Percentiles rank a stretch among this genome's conserved stretches.
phyloP scores from a whole-genome alignment of 1,139 yeast species.

The Wickerhamomyces sp. region DNA sequence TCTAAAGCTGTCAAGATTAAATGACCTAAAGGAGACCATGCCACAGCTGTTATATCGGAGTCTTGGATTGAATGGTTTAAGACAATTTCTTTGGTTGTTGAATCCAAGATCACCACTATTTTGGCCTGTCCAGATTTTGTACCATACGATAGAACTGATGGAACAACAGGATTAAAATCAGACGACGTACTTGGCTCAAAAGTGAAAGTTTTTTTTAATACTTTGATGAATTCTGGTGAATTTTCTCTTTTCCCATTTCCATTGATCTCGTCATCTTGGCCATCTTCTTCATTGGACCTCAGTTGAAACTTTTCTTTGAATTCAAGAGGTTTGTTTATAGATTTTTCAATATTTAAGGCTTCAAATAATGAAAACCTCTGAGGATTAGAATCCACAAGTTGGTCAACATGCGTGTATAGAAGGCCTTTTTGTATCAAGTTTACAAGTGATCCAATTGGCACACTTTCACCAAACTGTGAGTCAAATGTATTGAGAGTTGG shows the following conservation, averaged over 20 bases:
- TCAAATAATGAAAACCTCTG: conserved; percentile 33
- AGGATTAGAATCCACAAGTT: conserved; percentile 35
- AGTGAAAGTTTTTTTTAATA: conserved; percentile 26
- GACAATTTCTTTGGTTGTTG: conserved; percentile 4
- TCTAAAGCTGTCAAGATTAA: conserved; percentile 52
- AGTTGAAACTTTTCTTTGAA: conserved; percentile 1
- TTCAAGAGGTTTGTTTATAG: neutral
- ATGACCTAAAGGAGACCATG: conserved; percentile 65
- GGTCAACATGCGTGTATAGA: conserved; percentile 56
- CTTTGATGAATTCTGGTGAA: conserved; percentile 28
- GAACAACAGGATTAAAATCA: conserved; percentile 36
- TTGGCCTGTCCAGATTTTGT: conserved; percentile 33
- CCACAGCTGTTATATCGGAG: conserved; percentile 35
- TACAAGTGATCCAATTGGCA: conserved; percentile 74
- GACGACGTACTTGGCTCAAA: conserved; percentile 32
- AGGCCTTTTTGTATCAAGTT: conserved; percentile 83
- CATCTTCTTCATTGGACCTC: neutral
- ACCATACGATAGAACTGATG: conserved; percentile 35
- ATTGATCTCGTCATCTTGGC: conserved; percentile 2
- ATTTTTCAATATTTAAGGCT: conserved; percentile 30
- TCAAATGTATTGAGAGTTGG: conserved; percentile 54
- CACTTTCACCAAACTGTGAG: conserved; percentile 37
- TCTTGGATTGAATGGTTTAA: conserved; percentile 8
- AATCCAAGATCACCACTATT: conserved; percentile 23
- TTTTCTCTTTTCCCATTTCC: conserved; percentile 11